A percentile compares a stretch with the other conserved stretches of the same genome.
These are phyloP conservation scores for Trichoderma brevicompactum DNA, from an alignment of 2,329 filamentous ascomycete species.

Conservation along the genomic window DNA sequence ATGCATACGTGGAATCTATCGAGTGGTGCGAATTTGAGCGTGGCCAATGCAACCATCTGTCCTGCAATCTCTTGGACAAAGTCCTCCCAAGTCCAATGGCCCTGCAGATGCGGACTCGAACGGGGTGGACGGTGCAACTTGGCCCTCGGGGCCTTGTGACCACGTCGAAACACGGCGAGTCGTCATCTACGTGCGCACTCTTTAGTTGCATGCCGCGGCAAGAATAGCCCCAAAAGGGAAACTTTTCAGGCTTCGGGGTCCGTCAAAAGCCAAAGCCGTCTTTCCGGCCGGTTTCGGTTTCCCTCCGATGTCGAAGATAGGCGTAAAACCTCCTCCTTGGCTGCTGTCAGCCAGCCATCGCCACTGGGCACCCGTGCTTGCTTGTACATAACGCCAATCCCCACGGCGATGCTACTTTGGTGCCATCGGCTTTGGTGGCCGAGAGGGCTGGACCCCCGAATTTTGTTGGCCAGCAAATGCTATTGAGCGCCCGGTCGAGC, in stretches of 20 bases:
- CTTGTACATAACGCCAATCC: neutral
- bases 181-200: neutral
- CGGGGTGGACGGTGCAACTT: neutral
- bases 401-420: neutral
- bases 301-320: slow-evolving; percentile 18
- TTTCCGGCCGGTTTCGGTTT: neutral
- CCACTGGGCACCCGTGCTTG: slow-evolving; percentile 1
- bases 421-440: neutral
- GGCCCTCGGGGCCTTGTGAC: slow-evolving; percentile 5
- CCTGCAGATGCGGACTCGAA: slow-evolving; percentile 2
- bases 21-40: neutral
- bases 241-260: neutral
- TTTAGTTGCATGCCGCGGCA: slow-evolving; percentile 11
- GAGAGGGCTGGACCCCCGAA: slow-evolving; percentile 8
- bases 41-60: neutral
- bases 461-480: neutral
- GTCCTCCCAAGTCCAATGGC: neutral
- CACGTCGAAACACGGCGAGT: slow-evolving; percentile 11
- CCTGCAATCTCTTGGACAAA: neutral
- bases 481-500: slow-evolving; percentile 5
- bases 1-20: neutral
- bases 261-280: slow-evolving; percentile 7
- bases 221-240: neutral
- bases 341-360: slow-evolving; percentile 8
- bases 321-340: neutral